Evolutionary conservation across 2,329 filamentous ascomycete species (phyloP).

Genomic region (Alternaria alternata): DNA sequence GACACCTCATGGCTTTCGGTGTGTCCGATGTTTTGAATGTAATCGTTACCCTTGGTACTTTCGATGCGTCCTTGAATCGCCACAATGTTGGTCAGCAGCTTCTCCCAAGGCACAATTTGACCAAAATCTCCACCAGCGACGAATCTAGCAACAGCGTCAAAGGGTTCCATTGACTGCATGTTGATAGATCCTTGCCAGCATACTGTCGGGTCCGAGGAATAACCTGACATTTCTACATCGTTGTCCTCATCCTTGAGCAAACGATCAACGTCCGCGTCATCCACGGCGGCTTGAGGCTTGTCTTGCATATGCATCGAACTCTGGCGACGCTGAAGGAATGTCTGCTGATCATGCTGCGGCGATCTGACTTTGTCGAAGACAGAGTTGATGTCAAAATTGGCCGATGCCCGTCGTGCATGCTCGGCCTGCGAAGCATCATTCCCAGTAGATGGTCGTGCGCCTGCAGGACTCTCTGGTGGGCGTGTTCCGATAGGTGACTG

Average conservation of each 20-base stretch:
- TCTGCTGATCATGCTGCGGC: constrained; percentile 63
- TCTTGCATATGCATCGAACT: constrained; percentile 55
- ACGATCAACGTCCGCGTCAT: constrained; percentile 89
- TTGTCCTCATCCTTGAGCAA: constrained; percentile 83
- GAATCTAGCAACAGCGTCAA: constrained; percentile 79
- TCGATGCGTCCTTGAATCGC: constrained; percentile 82
- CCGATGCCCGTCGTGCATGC: constrained; percentile 60
- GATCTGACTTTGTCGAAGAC: constrained; percentile 86
- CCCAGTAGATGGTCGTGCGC: constrained; percentile 34
- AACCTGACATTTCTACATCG: constrained; percentile 77
- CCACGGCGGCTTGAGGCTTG: constrained; percentile 64
- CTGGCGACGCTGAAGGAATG: constrained; percentile 60
- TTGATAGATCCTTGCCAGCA: constrained; percentile 53
- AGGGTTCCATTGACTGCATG: constrained; percentile 80
- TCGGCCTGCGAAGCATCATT: constrained; percentile 49
- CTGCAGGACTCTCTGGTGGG: constrained; percentile 32
- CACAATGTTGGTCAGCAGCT: constrained; percentile 74
- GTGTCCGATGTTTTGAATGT: constrained; percentile 86
- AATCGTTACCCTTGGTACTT: constrained; percentile 84
- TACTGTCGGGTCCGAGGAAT: constrained; percentile 76
- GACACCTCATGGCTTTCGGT: constrained; percentile 84
- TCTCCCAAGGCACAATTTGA: constrained; percentile 72
- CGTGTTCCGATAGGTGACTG: constrained; percentile 26
- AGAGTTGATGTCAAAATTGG: constrained; percentile 82
- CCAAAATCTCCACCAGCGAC: constrained; percentile 84